phyloP scores from a whole-genome alignment of 345 rosid genomes.

The Zanthoxylum bungeanum region DNA sequence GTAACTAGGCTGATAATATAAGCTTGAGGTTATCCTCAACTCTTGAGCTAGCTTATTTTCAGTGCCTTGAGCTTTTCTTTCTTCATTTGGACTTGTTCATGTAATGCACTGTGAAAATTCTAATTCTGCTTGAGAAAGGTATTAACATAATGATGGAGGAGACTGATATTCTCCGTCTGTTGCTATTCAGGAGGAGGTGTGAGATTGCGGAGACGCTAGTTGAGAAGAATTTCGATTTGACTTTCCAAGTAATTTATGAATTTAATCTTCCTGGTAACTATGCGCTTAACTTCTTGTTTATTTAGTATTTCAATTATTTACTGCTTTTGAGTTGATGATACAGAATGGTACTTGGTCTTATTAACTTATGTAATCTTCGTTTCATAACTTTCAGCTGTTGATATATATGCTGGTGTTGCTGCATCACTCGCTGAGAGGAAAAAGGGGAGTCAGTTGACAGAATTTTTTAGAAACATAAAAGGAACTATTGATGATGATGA shows the following conservation, averaged over 20 bases:
- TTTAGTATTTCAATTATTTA: neutral
- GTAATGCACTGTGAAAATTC: neutral
- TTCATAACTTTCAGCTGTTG: constrained; percentile 62
- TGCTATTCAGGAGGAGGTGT: constrained; percentile 72
- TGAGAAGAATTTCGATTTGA: constrained; percentile 92
- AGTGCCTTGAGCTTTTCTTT: neutral
- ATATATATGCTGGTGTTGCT: constrained; percentile 96
- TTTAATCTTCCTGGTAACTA: constrained; percentile 83
- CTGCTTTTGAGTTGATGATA: constrained; percentile 6
- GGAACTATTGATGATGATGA: constrained; percentile 91
- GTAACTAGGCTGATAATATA: no score
- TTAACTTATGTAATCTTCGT: constrained; percentile 8
- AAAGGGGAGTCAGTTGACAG: constrained; percentile 86
- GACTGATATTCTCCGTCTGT: constrained; percentile 23
- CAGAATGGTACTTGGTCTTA: neutral
- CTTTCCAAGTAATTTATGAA: constrained; percentile 83
- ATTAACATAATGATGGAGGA: neutral
- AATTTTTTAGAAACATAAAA: constrained; percentile 87
- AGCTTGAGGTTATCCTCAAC: no score
- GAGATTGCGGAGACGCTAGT: constrained; percentile 85
- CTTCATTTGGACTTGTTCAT: neutral
- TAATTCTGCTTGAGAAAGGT: neutral
- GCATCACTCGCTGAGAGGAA: constrained; percentile 92
- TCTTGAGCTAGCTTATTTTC: no score
- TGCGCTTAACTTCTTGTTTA: neutral